Base-by-base conservation (phyloP, 371 early-diverging fungal species). In the Mortierella sp. region DNA sequence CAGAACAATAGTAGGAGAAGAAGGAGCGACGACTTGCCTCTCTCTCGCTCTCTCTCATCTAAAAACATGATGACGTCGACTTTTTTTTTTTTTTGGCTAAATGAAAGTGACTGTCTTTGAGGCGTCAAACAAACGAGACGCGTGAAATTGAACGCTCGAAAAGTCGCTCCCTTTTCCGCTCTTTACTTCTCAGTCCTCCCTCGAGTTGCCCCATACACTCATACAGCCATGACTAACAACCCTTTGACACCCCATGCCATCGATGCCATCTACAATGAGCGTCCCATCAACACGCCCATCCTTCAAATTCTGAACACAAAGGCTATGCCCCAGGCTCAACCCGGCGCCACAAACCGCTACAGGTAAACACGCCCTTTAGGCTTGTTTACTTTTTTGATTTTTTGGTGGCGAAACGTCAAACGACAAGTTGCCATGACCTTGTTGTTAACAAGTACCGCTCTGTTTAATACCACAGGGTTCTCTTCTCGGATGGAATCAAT, bases 271-370 rank as follows among this genome's bases (percentile, higher is more conserved):
- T 90, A 82, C 75, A 77, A 89, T 53, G 90, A 89, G 8, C 82
- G 89, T 19, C 86, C 80, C 31, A 55, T 74, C 13, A 77, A 69
- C 21, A 77, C 87, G 10, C 90, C 92, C 46, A 78, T 92, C 74
- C 74, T 95, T 26, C 96, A 95, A 87, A 88, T 95, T 37, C 87
- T 95, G 48, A 93, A 91, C 81, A 90, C 93, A 54, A 94, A 92
- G 88, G 51, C 89, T 19, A 87, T 88, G 40, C 78, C 79, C 55
- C 84, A 77, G 72, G 28, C 64, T 14, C 28, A 51, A 19, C 21
- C 73, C 11, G 69, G 69, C 34, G 82, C 81, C n/a, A 73, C 87
- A n/a, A 88, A 87, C 43, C 90, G 94, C 77, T 91, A 91, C 88
- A 91, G 94, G 93, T 93, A 88, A 26, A 10, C 67, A 67, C 37